These are phyloP conservation scores for Chlorella vulgaris DNA, from an alignment of 139 green algal genomes.

Conservation along the genomic window DNA sequence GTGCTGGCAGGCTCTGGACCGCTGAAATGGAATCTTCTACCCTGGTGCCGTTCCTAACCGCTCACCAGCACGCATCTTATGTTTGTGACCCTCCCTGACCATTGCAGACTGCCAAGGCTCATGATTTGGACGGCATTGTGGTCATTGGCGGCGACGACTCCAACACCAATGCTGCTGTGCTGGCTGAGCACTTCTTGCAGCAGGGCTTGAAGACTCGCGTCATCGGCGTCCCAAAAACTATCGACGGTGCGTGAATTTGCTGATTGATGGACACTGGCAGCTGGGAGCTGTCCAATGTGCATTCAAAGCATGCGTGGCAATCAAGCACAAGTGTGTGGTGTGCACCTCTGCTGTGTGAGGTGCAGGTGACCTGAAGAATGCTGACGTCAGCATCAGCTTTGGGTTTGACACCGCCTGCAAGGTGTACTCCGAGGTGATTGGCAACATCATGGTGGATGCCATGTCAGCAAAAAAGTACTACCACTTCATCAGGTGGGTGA, in stretches of 20 bases:
- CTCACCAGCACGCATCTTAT: too few species aligned
- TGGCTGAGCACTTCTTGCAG: slow-evolving; percentile 57
- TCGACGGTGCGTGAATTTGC: slow-evolving; percentile 60
- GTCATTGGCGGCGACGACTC: slow-evolving; percentile 74
- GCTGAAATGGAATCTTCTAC: too few species aligned
- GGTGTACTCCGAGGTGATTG: slow-evolving; percentile 68
- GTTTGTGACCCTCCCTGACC: too few species aligned
- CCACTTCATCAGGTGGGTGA: slow-evolving; percentile 74
- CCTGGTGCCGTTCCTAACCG: too few species aligned
- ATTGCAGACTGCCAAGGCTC: too few species aligned
- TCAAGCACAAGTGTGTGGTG: not conserved
- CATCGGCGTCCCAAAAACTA: slow-evolving; percentile 75
- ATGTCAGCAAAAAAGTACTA: slow-evolving; percentile 66
- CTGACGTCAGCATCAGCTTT: slow-evolving; percentile 61
- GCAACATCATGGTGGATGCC: slow-evolving; percentile 70
- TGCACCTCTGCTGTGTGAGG: not conserved
- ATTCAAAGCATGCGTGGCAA: not conserved
- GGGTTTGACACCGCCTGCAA: slow-evolving; percentile 81
- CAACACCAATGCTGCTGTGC: slow-evolving; percentile 72
- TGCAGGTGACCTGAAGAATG: slow-evolving; percentile 64
- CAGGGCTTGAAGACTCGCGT: slow-evolving; percentile 48
- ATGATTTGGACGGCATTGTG: slow-evolving; percentile 63
- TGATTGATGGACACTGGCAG: too few species aligned
- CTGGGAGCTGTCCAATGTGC: too few species aligned
- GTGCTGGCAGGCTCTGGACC: not conserved